phyloP scores from a whole-genome alignment of 352 stramenopile genomes.

The Phytopythium oedochilum region DNA sequence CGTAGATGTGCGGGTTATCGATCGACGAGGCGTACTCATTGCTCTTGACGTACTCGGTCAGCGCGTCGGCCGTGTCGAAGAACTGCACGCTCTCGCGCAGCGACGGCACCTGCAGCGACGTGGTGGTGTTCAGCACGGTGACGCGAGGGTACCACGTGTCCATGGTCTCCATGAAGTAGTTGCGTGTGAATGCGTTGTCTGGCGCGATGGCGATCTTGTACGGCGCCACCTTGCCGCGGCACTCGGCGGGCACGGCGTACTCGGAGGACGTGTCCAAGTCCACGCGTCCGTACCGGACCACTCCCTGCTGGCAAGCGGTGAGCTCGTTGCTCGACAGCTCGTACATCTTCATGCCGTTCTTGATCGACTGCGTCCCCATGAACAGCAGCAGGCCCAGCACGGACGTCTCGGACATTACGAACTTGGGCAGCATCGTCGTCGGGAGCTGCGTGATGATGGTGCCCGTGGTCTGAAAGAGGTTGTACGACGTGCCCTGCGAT shows the following conservation, averaged over 20 bases:
- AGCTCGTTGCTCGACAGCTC: conserved; percentile 30
- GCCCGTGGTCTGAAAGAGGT: conserved; percentile 35
- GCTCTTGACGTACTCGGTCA: conserved; percentile 48
- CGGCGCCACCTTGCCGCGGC: conserved; percentile 35
- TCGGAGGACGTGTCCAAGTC: conserved; percentile 29
- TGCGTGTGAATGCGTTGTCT: conserved; percentile 44
- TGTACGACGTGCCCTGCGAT: conserved; percentile 29
- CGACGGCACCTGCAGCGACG: conserved; percentile 34
- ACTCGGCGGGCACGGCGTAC: conserved; percentile 26
- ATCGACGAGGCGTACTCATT: conserved; percentile 42
- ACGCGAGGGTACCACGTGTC: conserved; percentile 52
- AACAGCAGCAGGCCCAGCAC: conserved; percentile 52
- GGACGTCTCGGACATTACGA: conserved; percentile 26
- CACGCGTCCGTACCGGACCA: conserved; percentile 13
- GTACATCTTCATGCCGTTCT: conserved; percentile 27
- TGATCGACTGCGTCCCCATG: conserved; percentile 36
- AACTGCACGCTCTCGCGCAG: conserved; percentile 58
- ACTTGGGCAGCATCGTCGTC: neutral
- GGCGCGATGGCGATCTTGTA: conserved; percentile 56
- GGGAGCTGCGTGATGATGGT: neutral
- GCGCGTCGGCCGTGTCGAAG: conserved; percentile 32
- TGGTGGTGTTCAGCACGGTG: conserved; percentile 15
- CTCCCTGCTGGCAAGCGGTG: neutral
- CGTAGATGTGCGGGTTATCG: conserved; percentile 52
- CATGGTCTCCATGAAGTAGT: conserved; percentile 50